Percentiles rank a stretch among this genome's conserved stretches.
Conservation (phyloP, 768 basidiomycete genomes). For the Lactarius indigo region DNA sequence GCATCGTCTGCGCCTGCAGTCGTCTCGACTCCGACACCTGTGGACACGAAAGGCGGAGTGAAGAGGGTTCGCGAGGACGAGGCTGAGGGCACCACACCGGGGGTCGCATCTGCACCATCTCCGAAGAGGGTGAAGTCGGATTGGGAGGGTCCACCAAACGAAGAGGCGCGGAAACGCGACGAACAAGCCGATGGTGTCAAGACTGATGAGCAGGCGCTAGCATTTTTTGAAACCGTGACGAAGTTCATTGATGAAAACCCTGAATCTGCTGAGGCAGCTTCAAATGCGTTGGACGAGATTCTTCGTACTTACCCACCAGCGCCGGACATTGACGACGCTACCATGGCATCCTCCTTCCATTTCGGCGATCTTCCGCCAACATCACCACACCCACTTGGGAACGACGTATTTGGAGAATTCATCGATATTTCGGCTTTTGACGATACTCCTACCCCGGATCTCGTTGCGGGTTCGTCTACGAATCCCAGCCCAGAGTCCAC, state of each 20-base stretch:
- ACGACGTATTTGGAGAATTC: constrained; percentile 55
- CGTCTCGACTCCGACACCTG: constrained; percentile 12
- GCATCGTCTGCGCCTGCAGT: constrained; percentile 21
- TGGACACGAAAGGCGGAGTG: constrained; percentile 26
- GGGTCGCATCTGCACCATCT: constrained; percentile 52
- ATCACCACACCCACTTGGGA: constrained; percentile 30
- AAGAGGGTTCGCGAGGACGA: constrained; percentile 58
- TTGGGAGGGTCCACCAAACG: constrained; percentile 58
- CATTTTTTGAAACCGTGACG: constrained; percentile 61
- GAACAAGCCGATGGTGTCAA: constrained; percentile 39
- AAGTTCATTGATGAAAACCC: constrained; percentile 55
- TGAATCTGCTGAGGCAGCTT: constrained; percentile 42
- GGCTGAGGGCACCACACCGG: constrained; percentile 5
- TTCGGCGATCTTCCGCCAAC: constrained; percentile 32
- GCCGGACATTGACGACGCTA: constrained; percentile 41
- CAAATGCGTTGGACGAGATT: constrained; percentile 56
- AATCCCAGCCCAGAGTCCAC: constrained; percentile 76
- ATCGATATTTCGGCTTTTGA: constrained; percentile 64
- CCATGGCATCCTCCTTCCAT: constrained; percentile 25
- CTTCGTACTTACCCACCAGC: constrained; percentile 49
- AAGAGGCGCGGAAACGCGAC: constrained; percentile 35
- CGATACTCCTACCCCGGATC: constrained; percentile 69
- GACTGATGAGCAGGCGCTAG: constrained; percentile 61
- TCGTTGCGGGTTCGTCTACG: constrained; percentile 65
- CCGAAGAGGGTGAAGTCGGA: constrained; percentile 72